A percentile compares a stretch with the other conserved stretches of the same genome.
phyloP scores from a whole-genome alignment of 805 yeast species.

The Zygoascus flipseniorum region DNA sequence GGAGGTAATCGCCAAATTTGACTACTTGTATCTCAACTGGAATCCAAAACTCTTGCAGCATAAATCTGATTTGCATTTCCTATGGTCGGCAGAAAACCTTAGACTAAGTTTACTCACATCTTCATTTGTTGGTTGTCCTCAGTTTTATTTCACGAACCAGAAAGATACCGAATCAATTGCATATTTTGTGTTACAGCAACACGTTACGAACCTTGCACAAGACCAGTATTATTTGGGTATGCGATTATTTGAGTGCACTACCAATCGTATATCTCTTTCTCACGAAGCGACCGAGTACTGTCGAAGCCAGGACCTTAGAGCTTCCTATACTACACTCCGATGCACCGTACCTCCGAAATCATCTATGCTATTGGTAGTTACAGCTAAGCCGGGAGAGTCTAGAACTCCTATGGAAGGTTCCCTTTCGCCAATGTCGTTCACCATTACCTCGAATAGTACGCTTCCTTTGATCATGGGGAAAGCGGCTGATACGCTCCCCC shows the following conservation, averaged over 20 bases:
- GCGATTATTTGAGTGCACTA: conserved; percentile 4
- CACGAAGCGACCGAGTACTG: conserved; percentile 7
- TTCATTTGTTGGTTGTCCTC: conserved; percentile 3
- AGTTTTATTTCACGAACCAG: conserved; percentile 10
- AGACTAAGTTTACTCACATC: not conserved
- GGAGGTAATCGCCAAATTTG: conserved; percentile 34
- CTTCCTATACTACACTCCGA: conserved; percentile 27
- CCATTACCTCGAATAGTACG: conserved; percentile 13
- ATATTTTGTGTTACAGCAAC: conserved; percentile 8
- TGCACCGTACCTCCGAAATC: conserved; percentile 18
- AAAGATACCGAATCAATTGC: conserved; percentile 8
- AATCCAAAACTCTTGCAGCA: conserved; percentile 30
- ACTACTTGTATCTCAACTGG: conserved; percentile 61
- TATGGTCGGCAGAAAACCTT: conserved; percentile 22
- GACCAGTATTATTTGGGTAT: conserved; percentile 5
- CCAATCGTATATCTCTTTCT: conserved; percentile 4
- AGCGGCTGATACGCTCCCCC: conserved; percentile 26
- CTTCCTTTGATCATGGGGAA: conserved; percentile 19
- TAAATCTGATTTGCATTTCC: conserved; percentile 23
- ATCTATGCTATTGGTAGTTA: conserved; percentile 18
- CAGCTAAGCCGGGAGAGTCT: not conserved
- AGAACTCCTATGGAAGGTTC: conserved; percentile 2
- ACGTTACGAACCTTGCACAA: conserved; percentile 2
- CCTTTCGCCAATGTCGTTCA: conserved; percentile 7
- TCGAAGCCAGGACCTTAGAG: conserved; percentile 22